These are phyloP conservation scores for Coleophoma eucalyptorum DNA, from an alignment of 2,329 filamentous ascomycete genomes.

Conservation along the genomic window DNA sequence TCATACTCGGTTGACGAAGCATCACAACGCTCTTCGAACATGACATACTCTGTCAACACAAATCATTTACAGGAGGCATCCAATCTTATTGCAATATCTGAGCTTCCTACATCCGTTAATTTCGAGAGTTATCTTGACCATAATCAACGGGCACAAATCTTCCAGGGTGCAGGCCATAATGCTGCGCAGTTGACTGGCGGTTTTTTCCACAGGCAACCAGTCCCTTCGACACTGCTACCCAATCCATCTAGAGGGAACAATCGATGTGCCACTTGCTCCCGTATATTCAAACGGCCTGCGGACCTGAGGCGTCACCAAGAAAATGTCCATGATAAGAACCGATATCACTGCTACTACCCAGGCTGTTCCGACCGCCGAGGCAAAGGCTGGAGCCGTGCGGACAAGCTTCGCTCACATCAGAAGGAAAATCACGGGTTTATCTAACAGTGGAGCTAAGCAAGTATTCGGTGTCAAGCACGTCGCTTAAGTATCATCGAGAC, in stretches of 20 bases:
- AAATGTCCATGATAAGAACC: slow-evolving; percentile 13
- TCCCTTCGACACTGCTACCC: background rate
- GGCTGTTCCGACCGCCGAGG: slow-evolving; percentile 11
- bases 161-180: background rate
- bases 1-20: no score
- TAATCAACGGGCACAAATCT: background rate
- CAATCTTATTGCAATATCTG: background rate
- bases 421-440: slow-evolving; percentile 12
- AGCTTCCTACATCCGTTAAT: background rate
- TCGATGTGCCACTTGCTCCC: slow-evolving; percentile 5
- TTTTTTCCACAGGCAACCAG: no score
- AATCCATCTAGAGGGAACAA: background rate
- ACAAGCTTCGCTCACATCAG: slow-evolving; percentile 14
- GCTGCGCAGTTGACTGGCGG: no score
- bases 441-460: background rate
- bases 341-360: slow-evolving; percentile 7
- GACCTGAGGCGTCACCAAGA: slow-evolving; percentile 11
- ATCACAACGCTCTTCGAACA: no score
- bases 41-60: no score
- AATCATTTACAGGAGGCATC: no score
- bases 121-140: background rate
- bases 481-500: no score
- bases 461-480: no score
- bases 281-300: slow-evolving; percentile 8
- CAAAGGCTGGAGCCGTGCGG: slow-evolving; percentile 13